Base-by-base conservation (phyloP, 208 protist species). In the Porcisia hertigi region DNA sequence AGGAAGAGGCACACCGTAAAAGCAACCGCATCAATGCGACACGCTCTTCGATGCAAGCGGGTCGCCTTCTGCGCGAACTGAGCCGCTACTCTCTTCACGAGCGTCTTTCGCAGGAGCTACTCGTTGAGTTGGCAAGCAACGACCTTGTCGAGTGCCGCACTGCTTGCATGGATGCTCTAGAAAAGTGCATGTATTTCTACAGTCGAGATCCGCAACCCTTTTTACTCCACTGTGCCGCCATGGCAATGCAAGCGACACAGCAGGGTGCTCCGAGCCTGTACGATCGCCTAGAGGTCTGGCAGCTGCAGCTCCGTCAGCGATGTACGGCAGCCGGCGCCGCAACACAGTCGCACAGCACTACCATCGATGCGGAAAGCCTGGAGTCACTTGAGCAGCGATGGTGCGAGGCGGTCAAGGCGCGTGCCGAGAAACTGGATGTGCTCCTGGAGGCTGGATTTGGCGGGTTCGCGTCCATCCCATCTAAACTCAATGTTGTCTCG, bases 171-270 rank as follows among this genome's bases (percentile, higher is more conserved):
- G 87, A 93, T 7, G 80, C 76, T 12, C 73, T 97, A 12, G 88
- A 96, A 80, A 88, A 81, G 66, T 81, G 84, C 65, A 92, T 97
- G 91, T 94, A 96, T 79, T 94, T 96, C 69, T 97, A 97, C 86
- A 83, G 81, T 67, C 92, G 90, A 30, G 91, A 93, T 12, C 64
- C 88, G n/a, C 88, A 91, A 71, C 83, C 87, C 4, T 94, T 88
- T 73, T 73, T 96, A 49, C 67, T 86, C 47, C 89, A 87, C 63
- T 89, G 85, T 59, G 80, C 73, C 11, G 7, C 52, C 6, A 73
- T 75, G 41, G 88, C 88, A 1, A 47, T 86, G 20, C 55, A 43
- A 3, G 71, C 69, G 16, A 43, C 83, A 1, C 69, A 41, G 49
- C 57, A 64, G 14, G 41, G 14, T 25, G 53, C 60, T 9, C 12